Conservation (phyloP, 2,329 filamentous ascomycete species). For the Arthrobotrys iridis region DNA sequence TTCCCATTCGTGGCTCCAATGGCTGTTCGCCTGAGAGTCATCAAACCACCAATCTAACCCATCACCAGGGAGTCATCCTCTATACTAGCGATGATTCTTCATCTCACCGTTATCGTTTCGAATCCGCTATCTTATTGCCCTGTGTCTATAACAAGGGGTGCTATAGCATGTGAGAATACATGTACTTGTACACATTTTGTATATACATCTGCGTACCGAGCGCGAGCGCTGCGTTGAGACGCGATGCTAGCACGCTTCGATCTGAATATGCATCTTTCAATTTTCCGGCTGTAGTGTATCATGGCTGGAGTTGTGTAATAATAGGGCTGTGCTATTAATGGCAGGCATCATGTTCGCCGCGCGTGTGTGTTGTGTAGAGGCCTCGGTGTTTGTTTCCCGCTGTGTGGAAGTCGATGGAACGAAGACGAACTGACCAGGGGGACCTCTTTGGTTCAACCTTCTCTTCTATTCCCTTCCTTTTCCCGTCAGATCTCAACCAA, state of each 20-base stretch:
- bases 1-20: background rate
- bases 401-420: conserved; percentile 47
- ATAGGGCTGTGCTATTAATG: too few relatives aligned
- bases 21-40: background rate
- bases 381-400: conserved; percentile 36
- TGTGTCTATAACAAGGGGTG: conserved; percentile 15
- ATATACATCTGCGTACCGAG: conserved; percentile 6
- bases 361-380: conserved; percentile 16
- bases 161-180: background rate
- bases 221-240: background rate
- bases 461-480: background rate
- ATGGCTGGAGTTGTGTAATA: background rate
- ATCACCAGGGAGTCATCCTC: background rate
- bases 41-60: background rate
- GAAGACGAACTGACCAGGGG: conserved; percentile 27
- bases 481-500: background rate
- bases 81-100: background rate
- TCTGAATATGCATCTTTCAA: background rate
- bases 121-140: background rate
- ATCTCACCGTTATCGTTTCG: background rate
- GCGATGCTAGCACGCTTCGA: too few relatives aligned
- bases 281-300: background rate
- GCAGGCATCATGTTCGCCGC: background rate
- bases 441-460: background rate
- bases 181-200: conserved; percentile 9